Evolutionary conservation across 2,329 filamentous ascomycete species (phyloP), one percentile per base, ranked within the genome.

Genomic region (Colletotrichum lupini): DNA sequence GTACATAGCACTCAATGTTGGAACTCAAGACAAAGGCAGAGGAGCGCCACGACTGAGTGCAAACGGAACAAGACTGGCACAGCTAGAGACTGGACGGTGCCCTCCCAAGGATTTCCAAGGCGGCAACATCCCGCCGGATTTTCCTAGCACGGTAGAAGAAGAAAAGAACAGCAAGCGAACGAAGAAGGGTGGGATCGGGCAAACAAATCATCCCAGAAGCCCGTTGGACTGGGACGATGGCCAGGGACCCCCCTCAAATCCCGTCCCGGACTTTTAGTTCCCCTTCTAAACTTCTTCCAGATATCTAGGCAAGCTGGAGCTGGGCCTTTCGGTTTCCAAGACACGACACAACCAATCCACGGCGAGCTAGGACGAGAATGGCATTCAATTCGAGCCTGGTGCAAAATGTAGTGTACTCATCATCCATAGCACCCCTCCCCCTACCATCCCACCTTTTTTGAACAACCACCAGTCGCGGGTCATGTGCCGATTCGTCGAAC

Each of bases 141-240:
- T n/a, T 46, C 42, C 14, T n/a, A 46, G 19, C 42, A 46, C 19
- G 42, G 9, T n/a, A 1, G 42, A n/a, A 42, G 35, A 16, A 46
- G 42, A 46, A 46, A 46, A 46, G 42, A 46, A 46, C 14, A 2
- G 16, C 14, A n/a, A 53, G n/a, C 19, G 22, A 52, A 22, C 22
- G 62, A n/a, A 12, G 11, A 28, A n/a, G 60, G 46, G 16, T 35
- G 5, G 28, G 30, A 56, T 32, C 42, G 69, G 69, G 66, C 66
- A 42, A 69, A 69, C 35, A 69, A 59, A 59, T 59, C 30, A 53
- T 64, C 69, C 64, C 65, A 63, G 65, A 46, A 22, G 32, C 22
- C 35, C 35, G 30, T 30, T n/a, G 30, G 19, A 22, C 46, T 30
- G n/a, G 56, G 46, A 62, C 32, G 46, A 61, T 16, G 22, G 28